Evolutionary conservation across 495 filamentous ascomycete genomes (phyloP), one percentile per base, ranked within the genome.

Genomic region (Hypoxylon lienhwacheense): DNA sequence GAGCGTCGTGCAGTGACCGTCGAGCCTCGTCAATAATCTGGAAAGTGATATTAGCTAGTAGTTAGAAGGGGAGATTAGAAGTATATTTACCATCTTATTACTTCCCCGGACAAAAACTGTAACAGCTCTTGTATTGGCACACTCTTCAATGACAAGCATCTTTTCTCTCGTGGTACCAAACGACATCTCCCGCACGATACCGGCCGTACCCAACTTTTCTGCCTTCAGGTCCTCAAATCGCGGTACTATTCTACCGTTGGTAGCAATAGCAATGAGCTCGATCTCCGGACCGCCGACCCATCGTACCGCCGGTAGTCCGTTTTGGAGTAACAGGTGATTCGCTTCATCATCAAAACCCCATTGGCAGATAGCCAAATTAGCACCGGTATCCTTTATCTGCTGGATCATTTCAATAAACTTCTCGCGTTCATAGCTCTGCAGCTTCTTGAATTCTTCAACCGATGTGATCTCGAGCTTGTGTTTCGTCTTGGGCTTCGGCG

Each of bases 341-440:
- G 93, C 93, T 74, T 99, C 93, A 65, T 99, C 93, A 66, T 99
- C 93, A 70, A 99, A 99, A 59, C 93, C 93, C 93, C 93, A 99
- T 69, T 99, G 93, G 74, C 95, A 99, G 62, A 99, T 96, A 37
- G 90, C 93, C 29, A 99, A 81, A 76, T 99, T 99, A 26, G 93
- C 95, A 22, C 93, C 93, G 3, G 95, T 93, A 63, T 87, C 89
- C 73, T 99, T 97, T 73, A 99, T 91, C 71, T 97, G 86, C 66
- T 95, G 78, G 61, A 99, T 95, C 93, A 99, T 99, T 76, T 97
- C 93, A 46, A 87, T 81, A 67, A 99, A 99, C 71, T 96, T 99
- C 68, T 88, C 84, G 52, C 82, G 85, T 73, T 99, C 93, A 72
- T 99, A 99, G 34, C 79, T 87, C 65, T 99, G 93, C 51, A 99